Evolutionary conservation across 2,329 filamentous ascomycete species (phyloP), one percentile per base, ranked within the genome.

Genomic region (Aspergillus sp.): DNA sequence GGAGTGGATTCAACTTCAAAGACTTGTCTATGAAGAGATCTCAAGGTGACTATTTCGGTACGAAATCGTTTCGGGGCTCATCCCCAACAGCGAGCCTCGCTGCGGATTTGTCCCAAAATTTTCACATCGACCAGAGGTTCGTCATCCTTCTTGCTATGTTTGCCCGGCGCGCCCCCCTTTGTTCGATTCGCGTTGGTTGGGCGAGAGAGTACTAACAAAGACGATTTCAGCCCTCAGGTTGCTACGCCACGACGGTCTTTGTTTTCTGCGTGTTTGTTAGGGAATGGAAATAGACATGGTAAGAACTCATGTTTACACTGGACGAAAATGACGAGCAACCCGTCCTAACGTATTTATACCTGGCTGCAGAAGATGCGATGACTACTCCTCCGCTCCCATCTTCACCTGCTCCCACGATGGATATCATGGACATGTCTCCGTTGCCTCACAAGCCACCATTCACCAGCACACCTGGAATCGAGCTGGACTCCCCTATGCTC

Each of bases 61-160:
- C 90, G 68, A 92, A 90, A 72, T 84, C 89, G 52, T 81, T 91
- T 68, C 86, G 86, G 65, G 91, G 91, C 49, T 96, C 93, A 19
- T 99, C 95, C 56, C 95, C 95, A 6, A 93, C 92, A 37, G 87
- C 91, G 52, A 96, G 91, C 70, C 80, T 99, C 66, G 93, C 93
- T 43, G 93, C 92, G 61, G 95, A 99, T 77, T 83, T 98, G 68
- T 97, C 93, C 58, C 92, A 96, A 73, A 99, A 98, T 80, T 96
- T 98, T 74, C 90, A 93, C 73, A 90, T 98, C 73, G 93, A 97
- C 76, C 91, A 89, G 71, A 97, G 93, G 93, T 97, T 81, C 66
- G 84, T 71, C 52, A 15, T 21, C n/a, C 37, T 46, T 60, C 61
- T 60, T 17, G 44, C 44, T 27, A 12, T 23, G 4, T 21, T 65